Evolutionary conservation across 1,284 basidiomycete species (phyloP).

Genomic region (Termitomyces sp.): DNA sequence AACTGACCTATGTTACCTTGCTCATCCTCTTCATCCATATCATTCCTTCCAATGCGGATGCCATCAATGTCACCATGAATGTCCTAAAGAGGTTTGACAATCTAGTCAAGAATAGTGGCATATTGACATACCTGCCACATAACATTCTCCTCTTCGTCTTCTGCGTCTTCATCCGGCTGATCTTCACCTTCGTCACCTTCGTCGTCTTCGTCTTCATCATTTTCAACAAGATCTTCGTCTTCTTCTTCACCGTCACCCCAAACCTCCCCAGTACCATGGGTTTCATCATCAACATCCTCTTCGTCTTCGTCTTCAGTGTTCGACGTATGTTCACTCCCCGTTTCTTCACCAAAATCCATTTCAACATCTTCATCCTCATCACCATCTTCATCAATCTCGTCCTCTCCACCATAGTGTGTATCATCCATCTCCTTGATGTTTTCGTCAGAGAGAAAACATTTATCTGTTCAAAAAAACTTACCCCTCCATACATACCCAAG

Average conservation of each 20-base stretch:
- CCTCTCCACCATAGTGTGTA: constrained; percentile 65
- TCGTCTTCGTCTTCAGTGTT: constrained; percentile 65
- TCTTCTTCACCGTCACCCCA: constrained; percentile 70
- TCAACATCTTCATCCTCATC: constrained; percentile 81
- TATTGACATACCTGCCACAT: constrained; percentile 64
- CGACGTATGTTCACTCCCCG: constrained; percentile 75
- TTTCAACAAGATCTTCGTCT: constrained; percentile 52
- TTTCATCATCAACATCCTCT: constrained; percentile 57
- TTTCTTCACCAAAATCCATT: constrained; percentile 81
- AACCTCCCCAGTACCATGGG: constrained; percentile 57
- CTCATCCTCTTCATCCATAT: constrained; percentile 55
- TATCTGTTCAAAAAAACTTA: constrained; percentile 39
- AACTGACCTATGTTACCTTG: constrained; percentile 33
- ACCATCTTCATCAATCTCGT: constrained; percentile 78
- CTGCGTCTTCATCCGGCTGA: constrained; percentile 37
- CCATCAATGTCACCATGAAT: constrained; percentile 49
- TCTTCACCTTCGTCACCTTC: constrained; percentile 54
- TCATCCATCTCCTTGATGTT: constrained; percentile 76
- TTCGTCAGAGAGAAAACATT: constrained; percentile 9
- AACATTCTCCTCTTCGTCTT: constrained; percentile 44
- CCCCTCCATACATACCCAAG: constrained; percentile 90
- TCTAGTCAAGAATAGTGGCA: neutral
- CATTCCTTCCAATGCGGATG: constrained; percentile 39
- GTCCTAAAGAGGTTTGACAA: constrained; percentile 37
- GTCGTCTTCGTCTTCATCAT: constrained; percentile 53